phyloP scores from a whole-genome alignment of 2,329 filamentous ascomycete species.

The Talaromyces sp. region DNA sequence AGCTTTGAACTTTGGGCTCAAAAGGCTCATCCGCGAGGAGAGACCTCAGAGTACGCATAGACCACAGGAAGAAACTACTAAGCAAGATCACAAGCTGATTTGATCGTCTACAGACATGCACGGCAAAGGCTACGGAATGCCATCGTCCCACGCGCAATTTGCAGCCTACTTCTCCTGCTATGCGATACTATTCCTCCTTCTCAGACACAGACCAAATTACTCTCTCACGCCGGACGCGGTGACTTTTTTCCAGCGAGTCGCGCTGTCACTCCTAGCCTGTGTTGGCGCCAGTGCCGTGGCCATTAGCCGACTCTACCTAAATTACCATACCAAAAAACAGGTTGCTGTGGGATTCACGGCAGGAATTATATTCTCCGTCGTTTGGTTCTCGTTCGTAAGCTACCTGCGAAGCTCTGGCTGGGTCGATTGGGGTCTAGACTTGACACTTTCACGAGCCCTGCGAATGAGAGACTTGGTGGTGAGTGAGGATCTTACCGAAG shows the following conservation, averaged over 20 bases:
- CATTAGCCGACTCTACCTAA: constrained; percentile 81
- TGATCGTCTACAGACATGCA: constrained; percentile 58
- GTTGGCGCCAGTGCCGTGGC: constrained; percentile 67
- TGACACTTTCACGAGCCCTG: constrained; percentile 61
- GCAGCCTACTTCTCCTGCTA: constrained; percentile 87
- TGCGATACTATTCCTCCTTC: constrained; percentile 76
- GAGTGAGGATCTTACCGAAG: constrained; percentile 82
- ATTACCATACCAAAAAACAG: constrained; percentile 86
- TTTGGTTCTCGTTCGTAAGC: constrained; percentile 76
- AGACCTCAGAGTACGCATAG: constrained; percentile 67
- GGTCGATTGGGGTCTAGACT: constrained; percentile 69
- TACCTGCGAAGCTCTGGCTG: constrained; percentile 64
- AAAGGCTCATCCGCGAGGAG: constrained; percentile 89
- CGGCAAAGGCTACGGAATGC: constrained; percentile 97
- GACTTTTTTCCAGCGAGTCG: constrained; percentile 54
- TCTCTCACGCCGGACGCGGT: constrained; percentile 43
- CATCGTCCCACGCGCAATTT: constrained; percentile 91
- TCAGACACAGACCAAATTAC: constrained; percentile 66
- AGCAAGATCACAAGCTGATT: background rate
- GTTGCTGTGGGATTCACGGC: constrained; percentile 75
- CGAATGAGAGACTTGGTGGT: constrained; percentile 80
- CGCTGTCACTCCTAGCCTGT: constrained; percentile 57
- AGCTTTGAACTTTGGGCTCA: constrained; percentile 81
- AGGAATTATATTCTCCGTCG: constrained; percentile 66
- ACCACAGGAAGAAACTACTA: background rate